Base-by-base conservation (phyloP, 2,329 filamentous ascomycete genomes). In the Verruconis gallopava region DNA sequence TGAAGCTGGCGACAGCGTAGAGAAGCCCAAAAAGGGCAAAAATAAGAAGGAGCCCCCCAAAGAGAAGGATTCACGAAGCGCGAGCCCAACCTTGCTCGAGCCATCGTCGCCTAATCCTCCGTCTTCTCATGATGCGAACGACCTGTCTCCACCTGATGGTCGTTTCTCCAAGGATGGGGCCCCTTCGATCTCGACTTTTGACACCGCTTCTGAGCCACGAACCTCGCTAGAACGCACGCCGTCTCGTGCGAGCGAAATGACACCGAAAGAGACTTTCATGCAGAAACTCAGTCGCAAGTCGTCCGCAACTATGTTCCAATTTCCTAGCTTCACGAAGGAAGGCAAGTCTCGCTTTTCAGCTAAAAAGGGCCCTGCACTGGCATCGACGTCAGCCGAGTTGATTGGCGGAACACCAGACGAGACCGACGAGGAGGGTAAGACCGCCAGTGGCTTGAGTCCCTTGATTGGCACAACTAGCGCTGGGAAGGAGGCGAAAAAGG, bases 251-350 rank as follows among this genome's bases (percentile, higher is more conserved):
- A 50, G 19, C 51, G 52, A 35, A 52, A 52, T 25, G 47, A 53
- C 37, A 37, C 51, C 42, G 40, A 67, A 64, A 42, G 65, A 68
- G 38, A 59, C 57, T 2, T 66, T 69, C 49, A 69, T 70, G 64
- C 59, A 63, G 45, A 69, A 69, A 46, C 57, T 71, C 30, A 61
- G 61, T 3, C 62, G 67, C 41, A 71, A 71, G 50, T 59, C 58
- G 25, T 63, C 58, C 45, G 61, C 63, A 0, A 61, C 58, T 41
- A 67, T 68, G 40, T 68, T 69, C 50, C 48, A 48, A 1, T 55
- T 63, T 3, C 53, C 50, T 2, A 40, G 51, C 1, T 59, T 62
- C 32, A 58, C 62, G 39, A 66, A 63, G 46, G 43, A 30, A n/a
- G 58, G 37, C 21, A 22, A 47, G n/a, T 33, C 38, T 9, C 15